Percentiles rank a stretch among this genome's conserved stretches.
Evolutionary conservation across 225 moss, liverwort and hornwort species (phyloP).

Genomic region (Anthoceros angustus): DNA sequence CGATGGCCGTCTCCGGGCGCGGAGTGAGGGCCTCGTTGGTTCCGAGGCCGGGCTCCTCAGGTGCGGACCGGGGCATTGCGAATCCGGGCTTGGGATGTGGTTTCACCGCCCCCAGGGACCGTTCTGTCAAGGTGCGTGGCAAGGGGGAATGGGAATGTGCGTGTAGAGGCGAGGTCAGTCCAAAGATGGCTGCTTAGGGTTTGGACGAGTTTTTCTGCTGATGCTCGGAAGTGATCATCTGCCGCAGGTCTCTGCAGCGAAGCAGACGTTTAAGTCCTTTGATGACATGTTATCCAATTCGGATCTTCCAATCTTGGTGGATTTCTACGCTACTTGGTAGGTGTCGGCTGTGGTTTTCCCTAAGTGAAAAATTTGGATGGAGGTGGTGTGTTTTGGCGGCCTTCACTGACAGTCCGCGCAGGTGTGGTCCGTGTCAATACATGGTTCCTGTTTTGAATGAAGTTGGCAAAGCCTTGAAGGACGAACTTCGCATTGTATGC

Average conservation of each 20-base stretch:
- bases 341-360: background rate
- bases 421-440: slow-evolving; percentile 96
- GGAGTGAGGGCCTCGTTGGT: too few relatives aligned
- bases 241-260: slow-evolving; percentile 53
- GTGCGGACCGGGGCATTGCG: too few relatives aligned
- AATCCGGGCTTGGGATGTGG: too few relatives aligned
- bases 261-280: slow-evolving; percentile 82
- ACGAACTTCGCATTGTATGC: slow-evolving; percentile 60
- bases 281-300: slow-evolving; percentile 82
- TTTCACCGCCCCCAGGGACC: too few relatives aligned
- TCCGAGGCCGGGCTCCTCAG: too few relatives aligned
- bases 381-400: background rate
- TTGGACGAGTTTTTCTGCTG: background rate
- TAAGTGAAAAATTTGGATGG: background rate
- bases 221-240: background rate
- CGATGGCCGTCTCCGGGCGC: too few relatives aligned
- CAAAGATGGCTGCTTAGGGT: background rate
- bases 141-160: too few relatives aligned
- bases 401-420: slow-evolving; percentile 12
- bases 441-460: slow-evolving; percentile 85
- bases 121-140: too few relatives aligned
- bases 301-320: slow-evolving; percentile 66
- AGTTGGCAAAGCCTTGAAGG: slow-evolving; percentile 48
- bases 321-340: slow-evolving; percentile 94
- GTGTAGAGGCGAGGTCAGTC: background rate